These are phyloP conservation scores for Chytriomyces hyalinus DNA, from an alignment of 192 early-diverging fungal genomes.

Conservation along the genomic window DNA sequence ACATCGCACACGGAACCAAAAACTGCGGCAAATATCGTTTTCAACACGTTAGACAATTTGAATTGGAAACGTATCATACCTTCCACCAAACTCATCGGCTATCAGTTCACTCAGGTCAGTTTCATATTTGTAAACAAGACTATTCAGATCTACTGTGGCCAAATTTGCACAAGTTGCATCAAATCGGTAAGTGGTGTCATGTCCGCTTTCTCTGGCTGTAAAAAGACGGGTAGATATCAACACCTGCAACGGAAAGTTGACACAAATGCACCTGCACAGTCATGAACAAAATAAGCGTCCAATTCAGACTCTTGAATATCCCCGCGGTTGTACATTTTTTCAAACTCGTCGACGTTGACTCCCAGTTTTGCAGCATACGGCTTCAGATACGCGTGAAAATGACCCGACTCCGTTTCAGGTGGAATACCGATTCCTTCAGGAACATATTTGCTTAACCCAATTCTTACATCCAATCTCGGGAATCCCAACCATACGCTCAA, in stretches of 20 bases:
- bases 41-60: not conserved
- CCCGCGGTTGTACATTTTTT: constrained; percentile 70
- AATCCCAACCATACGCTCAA: constrained; percentile 85
- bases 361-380: constrained; percentile 76
- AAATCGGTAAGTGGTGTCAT: constrained; percentile 94
- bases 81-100: constrained; percentile 50
- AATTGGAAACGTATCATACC: constrained; percentile 13
- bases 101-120: constrained; percentile 83
- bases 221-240: not conserved
- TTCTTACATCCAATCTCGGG: constrained; percentile 77
- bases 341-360: constrained; percentile 69
- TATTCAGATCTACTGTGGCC: constrained; percentile 92
- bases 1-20: constrained; percentile 52
- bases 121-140: constrained; percentile 95
- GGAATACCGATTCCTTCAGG: constrained; percentile 94
- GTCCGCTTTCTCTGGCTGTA: constrained; percentile 89
- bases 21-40: constrained; percentile 15
- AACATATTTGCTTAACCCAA: constrained; percentile 83
- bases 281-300: constrained; percentile 96
- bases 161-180: constrained; percentile 89
- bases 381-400: constrained; percentile 77
- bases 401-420: constrained; percentile 87
- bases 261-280: constrained; percentile 71
- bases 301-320: constrained; percentile 78
- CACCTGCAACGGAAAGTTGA: not conserved